These are phyloP conservation scores for Inga oerstediana DNA, from an alignment of 306 rosid species.

Conservation along the genomic window DNA sequence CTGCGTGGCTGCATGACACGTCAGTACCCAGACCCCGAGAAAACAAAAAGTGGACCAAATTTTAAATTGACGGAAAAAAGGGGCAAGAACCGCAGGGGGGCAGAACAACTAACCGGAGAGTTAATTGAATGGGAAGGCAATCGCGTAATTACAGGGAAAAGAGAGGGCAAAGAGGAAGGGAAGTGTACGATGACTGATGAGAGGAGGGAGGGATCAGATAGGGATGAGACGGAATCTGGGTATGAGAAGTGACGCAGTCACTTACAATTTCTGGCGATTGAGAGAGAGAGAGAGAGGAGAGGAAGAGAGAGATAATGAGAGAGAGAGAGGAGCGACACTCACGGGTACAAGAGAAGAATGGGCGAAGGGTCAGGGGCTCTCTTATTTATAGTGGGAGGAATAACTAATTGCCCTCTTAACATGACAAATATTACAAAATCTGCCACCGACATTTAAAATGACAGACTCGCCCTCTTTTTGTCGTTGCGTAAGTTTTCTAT, in stretches of 20 bases:
- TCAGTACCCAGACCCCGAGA: constrained; percentile 33
- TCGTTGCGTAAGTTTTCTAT: neutral
- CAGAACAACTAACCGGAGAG: neutral
- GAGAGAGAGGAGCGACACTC: neutral
- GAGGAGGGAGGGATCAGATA: neutral
- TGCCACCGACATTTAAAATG: neutral
- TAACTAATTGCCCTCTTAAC: neutral
- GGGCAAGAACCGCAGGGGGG: neutral
- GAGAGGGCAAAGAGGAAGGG: neutral
- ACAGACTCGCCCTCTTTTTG: neutral
- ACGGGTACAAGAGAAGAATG: neutral
- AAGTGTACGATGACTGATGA: neutral
- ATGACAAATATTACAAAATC: neutral
- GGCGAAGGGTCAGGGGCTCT: neutral
- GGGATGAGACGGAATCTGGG: neutral
- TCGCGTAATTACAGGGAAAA: neutral
- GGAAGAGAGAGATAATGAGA: neutral
- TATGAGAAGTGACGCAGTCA: neutral
- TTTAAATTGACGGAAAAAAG: neutral
- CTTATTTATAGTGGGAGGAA: constrained; percentile 12
- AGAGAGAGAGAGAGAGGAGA: neutral
- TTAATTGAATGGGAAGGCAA: neutral
- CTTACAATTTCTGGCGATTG: neutral
- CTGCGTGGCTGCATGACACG: constrained; percentile 49
- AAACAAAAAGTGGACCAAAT: neutral